Evolutionary conservation across 2,329 filamentous ascomycete species (phyloP).

Genomic region (Fusarium subtropicale): DNA sequence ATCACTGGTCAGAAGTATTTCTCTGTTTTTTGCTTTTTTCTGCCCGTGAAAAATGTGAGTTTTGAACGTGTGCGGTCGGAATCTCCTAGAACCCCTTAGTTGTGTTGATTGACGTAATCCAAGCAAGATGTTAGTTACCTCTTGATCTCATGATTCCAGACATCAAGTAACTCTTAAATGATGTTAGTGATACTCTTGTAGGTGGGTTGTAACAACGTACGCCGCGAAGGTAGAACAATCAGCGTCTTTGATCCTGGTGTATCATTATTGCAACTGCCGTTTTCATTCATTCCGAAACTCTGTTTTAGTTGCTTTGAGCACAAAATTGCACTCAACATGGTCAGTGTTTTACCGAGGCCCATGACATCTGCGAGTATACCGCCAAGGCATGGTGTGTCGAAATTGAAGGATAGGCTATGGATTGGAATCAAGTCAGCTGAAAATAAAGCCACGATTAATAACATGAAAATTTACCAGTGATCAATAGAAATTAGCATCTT

Average conservation of each 20-base stretch:
- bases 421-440: no score
- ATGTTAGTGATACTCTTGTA: fast-evolving
- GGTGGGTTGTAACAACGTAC: not conserved
- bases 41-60: not conserved
- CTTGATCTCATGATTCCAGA: not conserved
- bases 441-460: no score
- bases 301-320: not conserved
- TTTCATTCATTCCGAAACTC: fast-evolving
- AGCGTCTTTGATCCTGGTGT: not conserved
- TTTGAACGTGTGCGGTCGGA: not conserved
- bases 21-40: not conserved
- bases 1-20: not conserved
- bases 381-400: fast-evolving
- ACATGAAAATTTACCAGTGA: no score
- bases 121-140: no score
- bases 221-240: not conserved
- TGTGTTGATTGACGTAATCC: not conserved
- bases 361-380: not conserved
- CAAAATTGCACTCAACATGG: not conserved
- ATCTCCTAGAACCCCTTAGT: not conserved
- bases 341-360: not conserved
- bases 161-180: not conserved
- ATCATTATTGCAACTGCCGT: fast-evolving
- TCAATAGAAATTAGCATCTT: fast-evolving
- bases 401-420: no score